Percentiles rank a stretch among this genome's conserved stretches.
These are phyloP conservation scores for Quercus alba DNA, from an alignment of 306 rosid species.

Conservation along the genomic window DNA sequence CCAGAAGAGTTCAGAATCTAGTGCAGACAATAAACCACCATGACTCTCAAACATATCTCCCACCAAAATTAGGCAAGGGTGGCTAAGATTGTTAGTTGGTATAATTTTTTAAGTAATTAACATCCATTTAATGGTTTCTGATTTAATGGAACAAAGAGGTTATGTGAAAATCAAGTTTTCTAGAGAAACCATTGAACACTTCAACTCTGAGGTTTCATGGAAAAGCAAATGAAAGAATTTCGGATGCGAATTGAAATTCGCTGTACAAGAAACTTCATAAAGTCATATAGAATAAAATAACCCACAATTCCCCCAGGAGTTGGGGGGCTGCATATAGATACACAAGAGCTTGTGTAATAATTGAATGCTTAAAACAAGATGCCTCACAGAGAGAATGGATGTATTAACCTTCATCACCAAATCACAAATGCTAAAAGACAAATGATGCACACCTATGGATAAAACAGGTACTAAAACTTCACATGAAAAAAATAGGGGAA, in stretches of 20 bases:
- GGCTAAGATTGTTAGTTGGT: background rate
- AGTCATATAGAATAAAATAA: background rate
- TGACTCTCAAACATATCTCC: background rate
- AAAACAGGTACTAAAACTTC: background rate
- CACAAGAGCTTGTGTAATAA: too few relatives aligned
- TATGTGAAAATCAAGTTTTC: too few relatives aligned
- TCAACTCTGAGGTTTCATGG: background rate
- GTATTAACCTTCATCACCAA: background rate
- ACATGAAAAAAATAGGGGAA: background rate
- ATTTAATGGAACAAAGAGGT: background rate
- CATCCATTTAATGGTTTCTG: background rate
- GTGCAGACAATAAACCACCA: constrained; percentile 11
- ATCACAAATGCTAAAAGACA: background rate
- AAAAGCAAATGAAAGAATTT: background rate
- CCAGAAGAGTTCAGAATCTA: background rate
- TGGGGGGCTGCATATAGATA: too few relatives aligned
- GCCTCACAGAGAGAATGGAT: too few relatives aligned
- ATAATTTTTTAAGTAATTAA: background rate
- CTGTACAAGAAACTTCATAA: background rate
- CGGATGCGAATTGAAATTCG: background rate
- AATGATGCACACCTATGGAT: background rate
- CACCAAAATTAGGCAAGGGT: background rate
- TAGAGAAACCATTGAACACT: background rate
- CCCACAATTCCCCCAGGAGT: background rate
- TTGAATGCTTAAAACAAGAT: too few relatives aligned